phyloP scores from a whole-genome alignment of 2,329 filamentous ascomycete genomes.

The Talaromyces verruculosus region DNA sequence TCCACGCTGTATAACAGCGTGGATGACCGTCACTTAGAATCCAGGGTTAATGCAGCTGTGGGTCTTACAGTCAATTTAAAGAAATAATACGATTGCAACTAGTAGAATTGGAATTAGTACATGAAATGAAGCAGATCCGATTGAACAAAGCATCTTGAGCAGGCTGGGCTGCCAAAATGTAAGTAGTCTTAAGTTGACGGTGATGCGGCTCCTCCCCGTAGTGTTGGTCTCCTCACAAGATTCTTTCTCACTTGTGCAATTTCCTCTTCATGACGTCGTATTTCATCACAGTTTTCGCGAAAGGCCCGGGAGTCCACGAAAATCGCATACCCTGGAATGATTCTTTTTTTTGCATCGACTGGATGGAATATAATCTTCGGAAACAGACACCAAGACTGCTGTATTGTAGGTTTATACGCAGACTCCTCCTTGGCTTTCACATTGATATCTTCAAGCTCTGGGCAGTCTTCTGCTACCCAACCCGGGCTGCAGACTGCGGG shows the following conservation, averaged over 20 bases:
- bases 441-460: constrained; percentile 1
- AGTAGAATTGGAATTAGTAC: no score
- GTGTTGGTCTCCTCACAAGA: constrained; percentile 14
- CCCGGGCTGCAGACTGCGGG: neutral
- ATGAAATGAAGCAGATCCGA: neutral
- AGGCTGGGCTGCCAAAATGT: neutral
- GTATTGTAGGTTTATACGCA: neutral
- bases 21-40: neutral
- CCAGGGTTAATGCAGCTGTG: neutral
- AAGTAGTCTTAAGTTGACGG: neutral
- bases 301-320: constrained; percentile 15
- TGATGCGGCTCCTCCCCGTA: neutral
- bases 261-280: constrained; percentile 12
- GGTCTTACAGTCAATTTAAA: neutral
- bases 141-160: neutral
- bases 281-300: constrained; percentile 10
- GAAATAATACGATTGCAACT: neutral
- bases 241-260: constrained; percentile 13
- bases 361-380: constrained; percentile 10
- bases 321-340: constrained; percentile 8
- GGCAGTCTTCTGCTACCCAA: constrained; percentile 13
- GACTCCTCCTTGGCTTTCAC: neutral
- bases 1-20: neutral
- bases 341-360: constrained; percentile 1
- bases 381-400: constrained; percentile 15